These are phyloP conservation scores for Gypsophila paniculata DNA, from an alignment of 179 eudicot species.

Conservation along the genomic window DNA sequence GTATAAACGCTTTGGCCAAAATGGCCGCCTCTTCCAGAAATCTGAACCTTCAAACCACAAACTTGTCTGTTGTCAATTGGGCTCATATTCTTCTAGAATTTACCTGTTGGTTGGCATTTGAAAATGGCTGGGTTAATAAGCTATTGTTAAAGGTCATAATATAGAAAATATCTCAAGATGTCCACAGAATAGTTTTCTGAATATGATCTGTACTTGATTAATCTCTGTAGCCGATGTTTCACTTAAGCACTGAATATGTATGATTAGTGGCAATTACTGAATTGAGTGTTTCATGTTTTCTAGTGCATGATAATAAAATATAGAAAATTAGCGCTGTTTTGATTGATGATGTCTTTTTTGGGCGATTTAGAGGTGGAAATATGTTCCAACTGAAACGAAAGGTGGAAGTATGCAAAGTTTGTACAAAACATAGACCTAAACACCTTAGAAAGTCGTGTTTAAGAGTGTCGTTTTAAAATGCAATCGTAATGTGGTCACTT, in stretches of 20 bases:
- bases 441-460: background rate
- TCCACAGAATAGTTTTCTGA: background rate
- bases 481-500: background rate
- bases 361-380: background rate
- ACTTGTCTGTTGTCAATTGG: background rate
- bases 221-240: background rate
- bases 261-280: conserved; percentile 1
- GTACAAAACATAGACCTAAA: too few species aligned
- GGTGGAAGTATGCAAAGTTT: too few species aligned
- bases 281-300: too few species aligned
- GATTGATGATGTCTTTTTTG: background rate
- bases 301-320: background rate
- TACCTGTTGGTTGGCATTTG: background rate
- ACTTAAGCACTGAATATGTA: conserved; percentile 4
- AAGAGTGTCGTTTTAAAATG: background rate
- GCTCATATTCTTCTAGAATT: background rate
- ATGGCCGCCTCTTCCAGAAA: background rate
- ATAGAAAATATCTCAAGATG: background rate
- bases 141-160: background rate
- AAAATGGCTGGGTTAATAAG: background rate
- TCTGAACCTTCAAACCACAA: background rate
- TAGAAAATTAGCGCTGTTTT: background rate
- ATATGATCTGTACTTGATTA: background rate
- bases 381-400: too few species aligned
- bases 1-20: background rate